These are phyloP conservation scores for Gloeophyllum trabeum DNA, from an alignment of 768 basidiomycete genomes.

Conservation along the genomic window DNA sequence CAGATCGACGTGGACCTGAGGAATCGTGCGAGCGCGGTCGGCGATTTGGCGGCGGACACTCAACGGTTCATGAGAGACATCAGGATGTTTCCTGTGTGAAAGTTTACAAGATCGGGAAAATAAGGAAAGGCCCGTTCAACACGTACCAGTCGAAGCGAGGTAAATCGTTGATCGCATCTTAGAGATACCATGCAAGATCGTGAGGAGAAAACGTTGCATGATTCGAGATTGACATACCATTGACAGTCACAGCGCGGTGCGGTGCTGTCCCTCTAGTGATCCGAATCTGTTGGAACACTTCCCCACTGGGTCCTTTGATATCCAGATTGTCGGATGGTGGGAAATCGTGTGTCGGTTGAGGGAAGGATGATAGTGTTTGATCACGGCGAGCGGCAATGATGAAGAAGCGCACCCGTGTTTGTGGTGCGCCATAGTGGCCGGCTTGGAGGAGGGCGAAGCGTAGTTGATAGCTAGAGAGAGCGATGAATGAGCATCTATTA, in stretches of 20 bases:
- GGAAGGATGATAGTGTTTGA: slow-evolving; percentile 24
- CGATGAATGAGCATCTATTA: neutral
- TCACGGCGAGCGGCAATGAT: slow-evolving; percentile 28
- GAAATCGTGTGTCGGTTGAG: slow-evolving; percentile 32
- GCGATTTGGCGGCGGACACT: no score
- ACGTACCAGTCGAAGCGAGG: slow-evolving; percentile 64
- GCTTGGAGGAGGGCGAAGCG: slow-evolving; percentile 32
- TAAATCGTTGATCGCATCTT: slow-evolving; percentile 68
- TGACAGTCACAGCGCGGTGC: slow-evolving; percentile 18
- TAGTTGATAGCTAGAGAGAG: slow-evolving; percentile 27
- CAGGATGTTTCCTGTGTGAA: slow-evolving; percentile 9
- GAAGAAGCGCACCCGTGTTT: slow-evolving; percentile 36
- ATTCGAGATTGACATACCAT: slow-evolving; percentile 25
- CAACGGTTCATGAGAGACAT: no score
- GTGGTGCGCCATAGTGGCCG: slow-evolving; percentile 36
- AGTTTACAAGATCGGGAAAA: slow-evolving; percentile 4
- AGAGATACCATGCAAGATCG: slow-evolving; percentile 20
- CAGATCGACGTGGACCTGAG: no score
- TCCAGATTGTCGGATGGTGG: slow-evolving; percentile 27
- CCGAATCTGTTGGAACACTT: slow-evolving; percentile 30
- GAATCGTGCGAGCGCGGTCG: no score
- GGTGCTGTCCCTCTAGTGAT: slow-evolving; percentile 39
- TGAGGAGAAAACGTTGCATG: neutral
- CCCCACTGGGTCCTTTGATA: slow-evolving; percentile 36
- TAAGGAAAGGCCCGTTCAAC: neutral